Evolutionary conservation across 495 filamentous ascomycete genomes (phyloP), one percentile per base, ranked within the genome.

Genomic region (Lophiotrema nucula): DNA sequence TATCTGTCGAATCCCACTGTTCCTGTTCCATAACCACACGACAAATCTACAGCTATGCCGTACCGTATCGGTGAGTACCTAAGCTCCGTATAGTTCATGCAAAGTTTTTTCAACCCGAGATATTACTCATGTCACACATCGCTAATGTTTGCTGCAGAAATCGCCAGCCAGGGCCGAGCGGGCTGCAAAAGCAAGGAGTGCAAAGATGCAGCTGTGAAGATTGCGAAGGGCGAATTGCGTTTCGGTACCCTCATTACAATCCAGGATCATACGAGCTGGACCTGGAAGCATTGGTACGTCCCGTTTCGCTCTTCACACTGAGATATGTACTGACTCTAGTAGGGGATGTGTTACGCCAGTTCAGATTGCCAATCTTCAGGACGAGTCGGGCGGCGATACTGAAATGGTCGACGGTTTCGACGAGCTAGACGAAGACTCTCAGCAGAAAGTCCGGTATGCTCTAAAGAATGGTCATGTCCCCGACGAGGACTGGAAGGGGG

Each of bases 271-370:
- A 75, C 78, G 47, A 71, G 73, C 54, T 93, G 79, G 78, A 65
- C 67, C 43, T 96, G 83, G 82, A 80, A 83, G 54, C 90, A 96
- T 69, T 96, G 90, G 90, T 92, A 48, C 56, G 44, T 53, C 13
- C 25, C 33, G 16, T 15, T 19, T 5, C 23, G 12, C 25, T n/a
- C 15, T 44, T 23, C 26, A 44, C 23, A 26, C 2, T 16, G 2
- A 8, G 11, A 44, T 13, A 5, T 2, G 3, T 44, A 18, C 35
- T 60, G 42, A 47, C 21, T 21, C 42, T 46, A 13, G 15, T 23
- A 92, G 89, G 89, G 89, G 89, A n/a, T 95, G 89, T 54, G 79
- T 86, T 28, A 91, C 88, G 8, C 87, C 88, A 1, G 68, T 72
- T 24, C 73, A 82, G 47, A 73, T 92, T 51, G 23, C 60, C 37